Percentiles rank a stretch among this genome's conserved stretches.
Conservation (phyloP, 2,329 filamentous ascomycete species). For the Fusarium sp. region DNA sequence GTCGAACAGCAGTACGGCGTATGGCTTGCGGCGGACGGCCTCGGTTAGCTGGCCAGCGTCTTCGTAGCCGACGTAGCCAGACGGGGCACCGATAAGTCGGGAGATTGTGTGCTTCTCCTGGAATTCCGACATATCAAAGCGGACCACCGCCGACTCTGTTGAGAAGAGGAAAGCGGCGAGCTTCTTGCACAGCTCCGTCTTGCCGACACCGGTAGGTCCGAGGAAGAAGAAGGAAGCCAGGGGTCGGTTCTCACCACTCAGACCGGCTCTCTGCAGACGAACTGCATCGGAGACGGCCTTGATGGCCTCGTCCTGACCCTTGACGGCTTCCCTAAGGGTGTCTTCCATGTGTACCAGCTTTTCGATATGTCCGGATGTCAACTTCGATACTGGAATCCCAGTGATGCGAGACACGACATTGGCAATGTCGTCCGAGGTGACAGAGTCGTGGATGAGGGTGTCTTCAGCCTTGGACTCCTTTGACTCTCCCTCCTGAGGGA, state of each 20-base stretch:
- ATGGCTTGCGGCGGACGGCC: constrained; percentile 93
- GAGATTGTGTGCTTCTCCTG: constrained; percentile 98
- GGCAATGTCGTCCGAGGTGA: constrained; percentile 95
- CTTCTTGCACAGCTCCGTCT: constrained; percentile 97
- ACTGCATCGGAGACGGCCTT: constrained; percentile 93
- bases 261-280: constrained; percentile 89
- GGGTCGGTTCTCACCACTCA: constrained; percentile 91
- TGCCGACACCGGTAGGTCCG: constrained; percentile 95
- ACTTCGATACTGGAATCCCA: constrained; percentile 90
- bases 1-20: constrained; percentile 93
- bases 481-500: constrained; percentile 78
- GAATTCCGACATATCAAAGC: constrained; percentile 98
- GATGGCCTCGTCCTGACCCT: constrained; percentile 94
- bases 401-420: constrained; percentile 91
- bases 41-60: constrained; percentile 97
- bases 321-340: constrained; percentile 82
- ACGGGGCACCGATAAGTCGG: constrained; percentile 89
- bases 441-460: constrained; percentile 88
- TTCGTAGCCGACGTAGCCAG: constrained; percentile 96
- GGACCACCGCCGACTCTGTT: constrained; percentile 88
- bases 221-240: constrained; percentile 98
- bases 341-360: constrained; percentile 98
- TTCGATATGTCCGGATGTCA: constrained; percentile 93
- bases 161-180: constrained; percentile 94
- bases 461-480: constrained; percentile 54